A percentile compares a stretch with the other conserved stretches of the same genome.
phyloP scores from a whole-genome alignment of 83 land plant genomes.

The Picea mariana region DNA sequence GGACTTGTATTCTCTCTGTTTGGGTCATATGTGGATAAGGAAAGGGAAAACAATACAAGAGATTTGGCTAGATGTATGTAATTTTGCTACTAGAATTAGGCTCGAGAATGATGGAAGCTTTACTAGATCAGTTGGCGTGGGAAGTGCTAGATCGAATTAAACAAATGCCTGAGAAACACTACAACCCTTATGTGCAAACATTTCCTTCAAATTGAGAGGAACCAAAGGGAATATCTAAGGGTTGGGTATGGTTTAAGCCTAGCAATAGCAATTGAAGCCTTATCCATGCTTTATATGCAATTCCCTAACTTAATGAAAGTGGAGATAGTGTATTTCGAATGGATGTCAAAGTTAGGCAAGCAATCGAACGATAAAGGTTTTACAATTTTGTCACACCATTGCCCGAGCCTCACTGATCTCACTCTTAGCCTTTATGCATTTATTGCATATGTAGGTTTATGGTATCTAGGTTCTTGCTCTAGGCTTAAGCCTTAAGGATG shows the following conservation, averaged over 20 bases:
- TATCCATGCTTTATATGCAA: slow-evolving; percentile 59
- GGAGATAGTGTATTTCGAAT: slow-evolving; percentile 72
- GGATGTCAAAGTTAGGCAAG: slow-evolving; percentile 71
- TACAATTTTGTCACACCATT: slow-evolving; percentile 42
- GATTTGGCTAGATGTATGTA: too few relatives aligned
- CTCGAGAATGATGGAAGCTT: too few relatives aligned
- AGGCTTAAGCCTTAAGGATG: slow-evolving; percentile 57
- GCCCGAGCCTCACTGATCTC: slow-evolving; percentile 53
- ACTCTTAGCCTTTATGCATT: slow-evolving; percentile 72
- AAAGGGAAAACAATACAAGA: too few relatives aligned
- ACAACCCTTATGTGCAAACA: too few relatives aligned
- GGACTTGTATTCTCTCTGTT: too few relatives aligned
- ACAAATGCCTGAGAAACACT: too few relatives aligned
- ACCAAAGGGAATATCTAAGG: slow-evolving; percentile 48
- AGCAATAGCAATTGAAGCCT: slow-evolving; percentile 53
- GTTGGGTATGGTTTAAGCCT: slow-evolving; percentile 78
- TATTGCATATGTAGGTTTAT: slow-evolving; percentile 71
- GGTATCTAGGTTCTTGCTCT: slow-evolving; percentile 55
- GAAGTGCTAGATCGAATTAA: too few relatives aligned
- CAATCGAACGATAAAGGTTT: slow-evolving; percentile 76
- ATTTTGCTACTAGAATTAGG: too few relatives aligned
- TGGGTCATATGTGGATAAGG: too few relatives aligned
- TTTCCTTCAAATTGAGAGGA: too few relatives aligned
- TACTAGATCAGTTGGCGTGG: too few relatives aligned
- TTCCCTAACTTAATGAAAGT: slow-evolving; percentile 63